These are phyloP conservation scores for Russula compacta DNA, from an alignment of 768 basidiomycete genomes.

Conservation along the genomic window DNA sequence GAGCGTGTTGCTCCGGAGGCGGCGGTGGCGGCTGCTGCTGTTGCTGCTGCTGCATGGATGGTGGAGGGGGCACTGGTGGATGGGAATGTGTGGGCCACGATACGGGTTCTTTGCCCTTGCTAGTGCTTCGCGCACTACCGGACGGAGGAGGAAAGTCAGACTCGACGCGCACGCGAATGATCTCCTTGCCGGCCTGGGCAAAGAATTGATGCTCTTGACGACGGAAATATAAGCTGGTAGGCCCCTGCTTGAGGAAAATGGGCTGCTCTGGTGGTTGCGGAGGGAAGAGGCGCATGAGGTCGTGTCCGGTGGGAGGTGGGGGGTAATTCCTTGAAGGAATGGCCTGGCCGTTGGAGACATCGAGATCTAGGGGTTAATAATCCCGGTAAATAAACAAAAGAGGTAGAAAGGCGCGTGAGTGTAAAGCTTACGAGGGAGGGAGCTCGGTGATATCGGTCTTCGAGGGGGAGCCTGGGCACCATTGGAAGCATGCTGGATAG, in stretches of 20 bases:
- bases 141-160: constrained; percentile 38
- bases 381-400: background rate
- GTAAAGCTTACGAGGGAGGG: constrained; percentile 15
- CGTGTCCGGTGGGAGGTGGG: constrained; percentile 70
- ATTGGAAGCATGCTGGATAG: constrained; percentile 14
- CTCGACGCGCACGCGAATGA: constrained; percentile 65
- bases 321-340: constrained; percentile 52
- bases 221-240: constrained; percentile 66
- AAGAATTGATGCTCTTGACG: constrained; percentile 76
- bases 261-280: constrained; percentile 49
- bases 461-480: constrained; percentile 8
- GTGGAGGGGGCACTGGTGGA: constrained; percentile 25
- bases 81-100: constrained; percentile 11
- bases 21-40: background rate
- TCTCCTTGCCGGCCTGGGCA: constrained; percentile 68
- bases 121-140: constrained; percentile 5
- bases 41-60: background rate
- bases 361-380: constrained; percentile 42
- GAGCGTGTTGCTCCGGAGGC: constrained; percentile 16
- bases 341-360: constrained; percentile 46
- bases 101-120: constrained; percentile 16
- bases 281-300: constrained; percentile 80
- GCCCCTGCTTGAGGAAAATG: constrained; percentile 47
- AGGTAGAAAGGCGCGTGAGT: no score
- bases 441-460: constrained; percentile 18